phyloP scores from a whole-genome alignment of 441 rosid genomes.

The Gossypium davidsonii region DNA sequence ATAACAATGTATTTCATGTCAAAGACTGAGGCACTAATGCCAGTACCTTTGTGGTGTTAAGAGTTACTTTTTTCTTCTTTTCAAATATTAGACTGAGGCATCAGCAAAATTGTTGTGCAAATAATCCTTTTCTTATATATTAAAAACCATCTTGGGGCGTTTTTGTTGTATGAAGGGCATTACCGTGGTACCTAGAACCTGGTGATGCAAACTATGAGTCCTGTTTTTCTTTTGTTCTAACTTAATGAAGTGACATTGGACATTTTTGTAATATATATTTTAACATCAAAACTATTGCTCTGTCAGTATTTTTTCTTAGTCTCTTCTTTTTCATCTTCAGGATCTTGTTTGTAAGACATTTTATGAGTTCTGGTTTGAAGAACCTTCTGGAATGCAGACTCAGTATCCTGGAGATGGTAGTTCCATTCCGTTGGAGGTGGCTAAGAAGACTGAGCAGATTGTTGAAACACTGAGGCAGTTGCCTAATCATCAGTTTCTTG shows the following conservation, averaged over 20 bases:
- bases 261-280: neutral
- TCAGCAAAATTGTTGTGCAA: neutral
- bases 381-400: slow-evolving; percentile 66
- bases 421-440: slow-evolving; percentile 86
- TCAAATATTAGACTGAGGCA: neutral
- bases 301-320: neutral
- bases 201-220: neutral
- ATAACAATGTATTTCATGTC: neutral
- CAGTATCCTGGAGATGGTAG: slow-evolving; percentile 75
- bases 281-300: neutral
- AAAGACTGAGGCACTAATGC: neutral
- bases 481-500: slow-evolving; percentile 86
- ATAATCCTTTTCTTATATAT: neutral
- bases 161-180: neutral
- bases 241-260: neutral
- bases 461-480: slow-evolving; percentile 75
- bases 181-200: neutral
- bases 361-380: slow-evolving; percentile 99
- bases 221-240: neutral
- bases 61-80: neutral
- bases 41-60: neutral
- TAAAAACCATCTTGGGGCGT: neutral
- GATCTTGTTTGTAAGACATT: slow-evolving; percentile 99
- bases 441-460: slow-evolving; percentile 91
- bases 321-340: slow-evolving; percentile 32